These are phyloP conservation scores for Ophidiomyces ophidiicola DNA, from an alignment of 2,329 filamentous ascomycete genomes.

Conservation along the genomic window DNA sequence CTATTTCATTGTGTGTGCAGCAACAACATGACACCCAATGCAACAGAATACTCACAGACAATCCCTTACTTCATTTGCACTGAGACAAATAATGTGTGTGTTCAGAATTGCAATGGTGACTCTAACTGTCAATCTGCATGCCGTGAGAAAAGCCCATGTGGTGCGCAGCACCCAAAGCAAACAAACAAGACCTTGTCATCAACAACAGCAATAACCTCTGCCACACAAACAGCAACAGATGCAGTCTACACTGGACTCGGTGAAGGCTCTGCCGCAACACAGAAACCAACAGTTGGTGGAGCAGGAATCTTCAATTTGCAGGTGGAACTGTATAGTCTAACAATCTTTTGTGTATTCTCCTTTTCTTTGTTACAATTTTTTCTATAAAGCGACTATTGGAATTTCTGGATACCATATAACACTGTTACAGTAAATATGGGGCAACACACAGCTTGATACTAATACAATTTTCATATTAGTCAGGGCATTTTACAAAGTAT, in stretches of 20 bases:
- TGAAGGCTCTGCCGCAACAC: constrained; percentile 24
- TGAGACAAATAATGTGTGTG: constrained; percentile 45
- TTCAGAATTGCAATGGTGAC: constrained; percentile 37
- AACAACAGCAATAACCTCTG: constrained; percentile 24
- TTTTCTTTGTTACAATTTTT: too few species aligned
- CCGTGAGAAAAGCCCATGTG: constrained; percentile 46
- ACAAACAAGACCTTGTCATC: constrained; percentile 40
- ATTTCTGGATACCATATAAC: too few species aligned
- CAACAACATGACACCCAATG: constrained; percentile 43
- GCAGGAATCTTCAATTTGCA: too few species aligned
- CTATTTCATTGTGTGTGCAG: constrained; percentile 45
- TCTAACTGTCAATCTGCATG: constrained; percentile 41
- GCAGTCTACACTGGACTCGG: constrained; percentile 37
- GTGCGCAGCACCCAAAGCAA: constrained; percentile 45
- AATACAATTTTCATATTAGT: too few species aligned
- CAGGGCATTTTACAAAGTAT: too few species aligned
- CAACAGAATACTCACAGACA: constrained; percentile 50
- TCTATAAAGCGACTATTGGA: too few species aligned
- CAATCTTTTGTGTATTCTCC: too few species aligned
- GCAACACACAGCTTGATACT: too few species aligned
- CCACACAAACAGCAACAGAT: constrained; percentile 22
- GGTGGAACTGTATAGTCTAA: too few species aligned
- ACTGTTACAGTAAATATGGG: too few species aligned
- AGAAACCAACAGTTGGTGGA: not conserved
- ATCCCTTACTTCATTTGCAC: constrained; percentile 52